Evolutionary conservation across 192 early-diverging fungal species (phyloP).

Genomic region (Thamnidium elegans): DNA sequence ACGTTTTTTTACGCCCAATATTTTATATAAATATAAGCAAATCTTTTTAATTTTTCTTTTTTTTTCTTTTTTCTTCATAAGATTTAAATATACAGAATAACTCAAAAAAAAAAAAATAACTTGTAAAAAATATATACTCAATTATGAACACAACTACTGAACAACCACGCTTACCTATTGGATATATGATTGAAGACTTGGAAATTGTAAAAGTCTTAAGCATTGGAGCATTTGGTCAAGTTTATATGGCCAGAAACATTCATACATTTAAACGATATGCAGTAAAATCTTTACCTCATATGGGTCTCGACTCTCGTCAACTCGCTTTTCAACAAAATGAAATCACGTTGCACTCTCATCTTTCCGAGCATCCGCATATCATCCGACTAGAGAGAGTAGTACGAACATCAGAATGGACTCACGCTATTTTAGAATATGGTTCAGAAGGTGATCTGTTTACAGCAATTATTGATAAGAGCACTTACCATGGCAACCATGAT

Average conservation of each 20-base stretch:
- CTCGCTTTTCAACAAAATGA: slow-evolving; percentile 64
- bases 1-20: no score
- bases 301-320: slow-evolving; percentile 58
- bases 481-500: slow-evolving; percentile 66
- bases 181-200: slow-evolving; percentile 38
- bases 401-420: slow-evolving; percentile 62
- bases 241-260: slow-evolving; percentile 63
- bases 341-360: slow-evolving; percentile 59
- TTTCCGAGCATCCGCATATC: slow-evolving; percentile 69
- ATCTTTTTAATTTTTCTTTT: background rate
- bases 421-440: slow-evolving; percentile 74
- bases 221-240: slow-evolving; percentile 71
- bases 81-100: background rate
- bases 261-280: slow-evolving; percentile 57
- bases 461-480: slow-evolving; percentile 81
- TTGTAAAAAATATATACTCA: background rate
- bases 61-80: slow-evolving; percentile 10
- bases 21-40: slow-evolving; percentile 11
- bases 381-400: slow-evolving; percentile 63
- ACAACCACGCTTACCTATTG: slow-evolving; percentile 15
- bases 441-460: slow-evolving; percentile 95
- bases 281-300: slow-evolving; percentile 71
- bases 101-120: background rate
- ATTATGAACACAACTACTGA: background rate
- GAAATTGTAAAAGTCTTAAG: slow-evolving; percentile 56